Base-by-base conservation (phyloP, 2,329 filamentous ascomycete genomes). In the Eutypa lata region DNA sequence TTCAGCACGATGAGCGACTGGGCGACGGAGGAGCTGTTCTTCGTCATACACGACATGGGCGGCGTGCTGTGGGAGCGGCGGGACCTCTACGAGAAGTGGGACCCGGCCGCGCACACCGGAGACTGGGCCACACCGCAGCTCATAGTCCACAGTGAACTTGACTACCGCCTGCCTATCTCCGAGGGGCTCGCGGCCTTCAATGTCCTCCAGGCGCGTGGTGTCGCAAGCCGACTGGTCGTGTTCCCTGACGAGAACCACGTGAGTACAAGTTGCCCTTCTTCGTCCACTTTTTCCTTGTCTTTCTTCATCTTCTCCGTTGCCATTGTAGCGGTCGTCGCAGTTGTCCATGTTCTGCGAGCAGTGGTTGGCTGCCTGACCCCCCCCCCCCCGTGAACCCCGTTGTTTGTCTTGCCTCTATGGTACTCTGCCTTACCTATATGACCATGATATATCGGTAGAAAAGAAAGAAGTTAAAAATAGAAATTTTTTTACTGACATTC, bases 151-250 rank as follows among this genome's bases (percentile, higher is more conserved):
- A 93, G 86, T 65, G 90, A 94, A 63, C 79, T 94, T 31, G 93
- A 97, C 70, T 97, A 96, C 68, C 83, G 93, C 18, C 75, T 97
- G 24, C 88, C 91, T 1, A 86, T 97, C 50, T 84, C 87, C 0
- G 93, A 97, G 70, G 92, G 91, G 0, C 71, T 96, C 50, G 82
- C 89, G 2, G 88, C 90, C 49, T 96, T 96, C 74, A 95, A 96
- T 58, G 86, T 91, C 7, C 75, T 96, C 28, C 91, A 96, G 72
- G 82, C 84, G 22, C 81, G 81, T 49, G 84, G 84, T 0, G 80
- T 96, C 1, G 86, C 89, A 19, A 94, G 89, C 68, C 85, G 87
- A 59, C 83, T 96, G 58, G 66, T 96, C 59, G 87, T 85, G 19
- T 96, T 96, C 67, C 89, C 90, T 0, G 91, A 81, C 78, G 93